Base-by-base conservation (phyloP, 176 grass and related monocot genomes). In the Zoysia japonica region DNA sequence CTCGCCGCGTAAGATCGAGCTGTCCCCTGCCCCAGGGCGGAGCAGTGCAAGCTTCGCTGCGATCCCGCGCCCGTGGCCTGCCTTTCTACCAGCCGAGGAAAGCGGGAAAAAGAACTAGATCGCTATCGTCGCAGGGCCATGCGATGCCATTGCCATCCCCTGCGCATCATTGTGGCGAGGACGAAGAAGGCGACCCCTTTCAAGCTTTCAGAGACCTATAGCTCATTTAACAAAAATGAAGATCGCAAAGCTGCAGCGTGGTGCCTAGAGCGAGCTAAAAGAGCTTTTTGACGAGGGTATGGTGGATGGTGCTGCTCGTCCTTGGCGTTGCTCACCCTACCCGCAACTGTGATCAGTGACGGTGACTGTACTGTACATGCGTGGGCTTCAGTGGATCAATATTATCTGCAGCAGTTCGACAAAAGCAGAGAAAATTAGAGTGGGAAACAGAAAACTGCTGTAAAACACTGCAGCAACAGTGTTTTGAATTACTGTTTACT, bases 191-290 rank as follows among this genome's bases (percentile, higher is more conserved):
- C 9, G 39, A 11, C 11, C 20, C 20, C 42, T 35, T 83, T 76
- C 41, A 12, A 47, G 42, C 54, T 67, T 67, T 42, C 39, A 14
- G 47, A 68, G 63, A 42, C 1, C 40, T 28, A 28, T 28, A 39
- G 46, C 12, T 53, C 44, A 14, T 28, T 28, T 42, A 65, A 5
- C 28, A 63, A 52, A 66, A 51, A 39, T 51, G 14, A 15, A 54
- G 17, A 48, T 9, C 61, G 15, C 7, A n/a, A 72, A 57, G 82
- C 77, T 81, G 72, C 77, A 65, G 6, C 36, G 17, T 62, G 72
- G 55, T 70, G 65, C 81, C 87, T 80, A 80, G 69, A 79, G 52
- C 8, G 55, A 84, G 69, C 6, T 68, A 72, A 83, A 84, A 84
- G 70, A 20, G 38, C 47, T 65, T 80, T 68, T 76, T 7, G 9